Base-by-base conservation (phyloP, 306 rosid genomes). In the Crotalaria pallida region DNA sequence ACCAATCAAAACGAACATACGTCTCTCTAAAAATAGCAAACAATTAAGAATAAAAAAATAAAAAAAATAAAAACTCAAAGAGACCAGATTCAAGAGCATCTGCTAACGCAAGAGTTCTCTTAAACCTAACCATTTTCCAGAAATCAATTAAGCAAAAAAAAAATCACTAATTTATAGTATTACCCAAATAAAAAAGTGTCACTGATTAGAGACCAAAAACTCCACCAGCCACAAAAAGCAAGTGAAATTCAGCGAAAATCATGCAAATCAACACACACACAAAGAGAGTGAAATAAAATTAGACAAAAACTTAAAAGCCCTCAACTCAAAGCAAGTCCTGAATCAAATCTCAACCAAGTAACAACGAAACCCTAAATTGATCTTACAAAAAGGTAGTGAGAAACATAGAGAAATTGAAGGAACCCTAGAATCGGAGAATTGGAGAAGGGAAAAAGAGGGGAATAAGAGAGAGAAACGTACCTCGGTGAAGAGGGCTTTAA, bases 391-490 rank as follows among this genome's bases (percentile, higher is more conserved):
- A 23, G 69, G 21, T 3, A 8, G 10, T 1, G 21, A 8, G 36
- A 69, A 47, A 23, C 13, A 12, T 63, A 16, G 53, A 56, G 61
- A 67, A 45, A 18, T 5, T 5, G 7, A 57, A 15, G 5, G 67
- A 82, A 73, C 83, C 86, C 86, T 82, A 82, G 69, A 82, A 77
- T 73, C 74, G 13, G 24, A 68, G 53, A 64, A 75, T 40, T 27
- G 7, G 1, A 23, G 15, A 26, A 41, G 10, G 49, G 49, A 47
- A 63, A 63, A 52, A 58, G 43, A 50, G 43, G 8, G 17, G 16
- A 19, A 19, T 23, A 43, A 21, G 64, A 34, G 6, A 1, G 64
- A 26, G 27, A 21, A 10, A 16, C 41, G 21, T 49, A 77, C 83
- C 80, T 82, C 63, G 31, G 24, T 16, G 43, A 24, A 62, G 80